These are phyloP conservation scores for Metschnikowia lunata DNA, from an alignment of 805 yeast species.

Conservation along the genomic window DNA sequence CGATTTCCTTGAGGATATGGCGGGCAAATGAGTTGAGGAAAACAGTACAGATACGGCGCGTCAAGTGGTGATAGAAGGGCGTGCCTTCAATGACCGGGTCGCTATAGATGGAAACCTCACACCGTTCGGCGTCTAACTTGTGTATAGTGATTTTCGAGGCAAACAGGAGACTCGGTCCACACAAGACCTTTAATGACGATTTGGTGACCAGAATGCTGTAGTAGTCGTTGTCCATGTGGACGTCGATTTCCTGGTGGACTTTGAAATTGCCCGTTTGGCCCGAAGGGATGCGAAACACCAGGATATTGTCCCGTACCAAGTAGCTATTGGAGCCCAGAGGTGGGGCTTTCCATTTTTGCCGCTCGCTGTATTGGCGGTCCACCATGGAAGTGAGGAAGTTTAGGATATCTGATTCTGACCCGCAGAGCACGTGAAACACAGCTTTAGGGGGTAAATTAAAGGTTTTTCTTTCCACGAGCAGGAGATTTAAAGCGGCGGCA, in stretches of 20 bases:
- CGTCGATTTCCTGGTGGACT: slow-evolving; percentile 26
- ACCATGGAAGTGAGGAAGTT: slow-evolving; percentile 18
- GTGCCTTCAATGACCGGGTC: too few species aligned
- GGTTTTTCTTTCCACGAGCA: too few species aligned
- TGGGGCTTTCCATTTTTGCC: slow-evolving; percentile 27
- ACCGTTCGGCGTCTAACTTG: too few species aligned
- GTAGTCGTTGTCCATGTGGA: slow-evolving; percentile 30
- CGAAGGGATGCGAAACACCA: slow-evolving; percentile 4
- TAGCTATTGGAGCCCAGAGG: slow-evolving; percentile 18
- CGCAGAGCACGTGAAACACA: too few species aligned
- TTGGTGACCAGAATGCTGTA: slow-evolving; percentile 27
- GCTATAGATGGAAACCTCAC: too few species aligned
- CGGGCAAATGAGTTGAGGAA: too few species aligned
- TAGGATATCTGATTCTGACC: too few species aligned
- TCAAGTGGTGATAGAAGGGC: too few species aligned
- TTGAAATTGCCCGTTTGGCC: slow-evolving; percentile 16
- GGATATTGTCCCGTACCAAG: slow-evolving; percentile 13
- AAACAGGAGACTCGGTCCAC: slow-evolving; percentile 25
- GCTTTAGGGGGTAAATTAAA: too few species aligned
- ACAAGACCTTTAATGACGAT: slow-evolving; percentile 20
- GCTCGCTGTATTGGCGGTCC: slow-evolving; percentile 17
- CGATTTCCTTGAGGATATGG: too few species aligned
- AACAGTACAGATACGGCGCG: too few species aligned
- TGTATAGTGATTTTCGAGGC: slow-evolving; percentile 40
- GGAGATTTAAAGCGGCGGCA: too few species aligned